Conservation (phyloP, 306 rosid species). For the Canavalia gladiata region DNA sequence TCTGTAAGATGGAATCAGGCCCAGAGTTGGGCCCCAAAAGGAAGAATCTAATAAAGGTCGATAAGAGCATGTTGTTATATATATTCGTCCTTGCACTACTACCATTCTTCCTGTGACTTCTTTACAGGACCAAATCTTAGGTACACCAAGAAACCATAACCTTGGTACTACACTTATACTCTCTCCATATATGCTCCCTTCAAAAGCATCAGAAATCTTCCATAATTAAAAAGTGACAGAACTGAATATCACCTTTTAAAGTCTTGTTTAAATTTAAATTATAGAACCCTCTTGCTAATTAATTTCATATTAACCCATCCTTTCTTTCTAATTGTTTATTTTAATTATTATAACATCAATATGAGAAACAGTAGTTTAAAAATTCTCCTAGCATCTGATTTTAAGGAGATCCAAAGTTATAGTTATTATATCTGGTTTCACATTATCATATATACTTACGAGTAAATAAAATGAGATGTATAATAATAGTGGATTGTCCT, state of each 20-base stretch:
- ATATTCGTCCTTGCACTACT: conserved; percentile 78
- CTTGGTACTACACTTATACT: conserved; percentile 11
- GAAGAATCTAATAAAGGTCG: conserved; percentile 78
- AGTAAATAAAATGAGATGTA: conserved; percentile 6
- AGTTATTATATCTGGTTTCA: conserved; percentile 22
- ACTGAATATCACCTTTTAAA: conserved; percentile 64
- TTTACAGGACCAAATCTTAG: conserved; percentile 90
- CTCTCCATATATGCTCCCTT: conserved; percentile 46
- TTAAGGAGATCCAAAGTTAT: conserved; percentile 41
- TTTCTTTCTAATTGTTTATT: conserved; percentile 14
- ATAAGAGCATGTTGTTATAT: conserved; percentile 72
- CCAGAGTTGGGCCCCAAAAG: conserved; percentile 44
- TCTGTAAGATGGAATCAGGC: conserved; percentile 29
- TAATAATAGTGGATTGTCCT: neutral
- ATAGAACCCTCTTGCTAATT: conserved; percentile 40
- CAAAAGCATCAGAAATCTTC: conserved; percentile 72
- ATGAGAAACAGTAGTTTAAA: neutral
- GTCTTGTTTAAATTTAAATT: conserved; percentile 48
- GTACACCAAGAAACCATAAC: conserved; percentile 46
- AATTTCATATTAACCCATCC: conserved; percentile 38
- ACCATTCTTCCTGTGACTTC: conserved; percentile 82
- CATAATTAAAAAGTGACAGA: conserved; percentile 52
- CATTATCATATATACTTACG: conserved; percentile 23
- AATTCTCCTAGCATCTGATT: conserved; percentile 45
- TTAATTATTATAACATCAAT: neutral